Conservation (phyloP, 2,329 filamentous ascomycete species). For the Xylariales sp. region DNA sequence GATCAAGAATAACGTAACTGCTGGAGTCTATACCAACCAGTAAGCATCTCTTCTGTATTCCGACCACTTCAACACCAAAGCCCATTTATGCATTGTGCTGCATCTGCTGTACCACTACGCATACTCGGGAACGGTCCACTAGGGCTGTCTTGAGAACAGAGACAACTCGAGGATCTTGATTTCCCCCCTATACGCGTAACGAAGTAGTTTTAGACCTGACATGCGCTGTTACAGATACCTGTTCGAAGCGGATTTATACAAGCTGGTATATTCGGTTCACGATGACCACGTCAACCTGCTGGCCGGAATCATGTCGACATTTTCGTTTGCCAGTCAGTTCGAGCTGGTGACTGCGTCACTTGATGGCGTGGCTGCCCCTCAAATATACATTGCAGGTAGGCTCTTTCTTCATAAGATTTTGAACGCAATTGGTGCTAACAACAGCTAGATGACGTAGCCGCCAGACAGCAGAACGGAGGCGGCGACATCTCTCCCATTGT, state of each 20-base stretch:
- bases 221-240: no score
- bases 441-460: conserved; percentile 15
- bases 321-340: conserved; percentile 26
- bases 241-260: conserved; percentile 31
- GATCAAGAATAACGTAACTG: conserved; percentile 27
- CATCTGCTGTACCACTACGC: no score
- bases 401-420: no score
- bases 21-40: conserved; percentile 28
- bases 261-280: conserved; percentile 26
- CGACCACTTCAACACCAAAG: no score
- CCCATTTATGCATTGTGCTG: no score
- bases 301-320: conserved; percentile 24
- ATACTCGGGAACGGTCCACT: no score
- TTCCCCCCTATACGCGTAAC: no score
- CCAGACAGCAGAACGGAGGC: conserved; percentile 6
- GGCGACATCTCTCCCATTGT: conserved; percentile 19
- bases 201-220: no score
- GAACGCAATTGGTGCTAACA: no score
- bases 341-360: conserved; percentile 25
- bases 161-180: no score
- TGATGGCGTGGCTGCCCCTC: conserved; percentile 28
- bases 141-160: no score
- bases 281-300: conserved; percentile 29
- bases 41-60: no score
- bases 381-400: conserved; percentile 25